phyloP scores from a whole-genome alignment of 768 basidiomycete species.

The Pholiota conissans region DNA sequence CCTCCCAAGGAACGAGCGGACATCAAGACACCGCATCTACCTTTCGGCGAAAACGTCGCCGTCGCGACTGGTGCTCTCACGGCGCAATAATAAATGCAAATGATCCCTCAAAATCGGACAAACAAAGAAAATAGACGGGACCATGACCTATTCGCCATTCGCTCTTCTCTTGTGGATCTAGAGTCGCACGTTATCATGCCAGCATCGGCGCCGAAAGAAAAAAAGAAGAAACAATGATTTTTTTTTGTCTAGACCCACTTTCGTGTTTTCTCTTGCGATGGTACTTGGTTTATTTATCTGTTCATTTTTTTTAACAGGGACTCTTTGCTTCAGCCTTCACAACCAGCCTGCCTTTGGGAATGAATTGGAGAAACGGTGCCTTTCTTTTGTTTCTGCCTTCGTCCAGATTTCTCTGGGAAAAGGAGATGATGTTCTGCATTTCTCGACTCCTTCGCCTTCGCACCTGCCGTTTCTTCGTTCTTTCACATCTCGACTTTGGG shows the following conservation, averaged over 20 bases:
- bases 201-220: neutral
- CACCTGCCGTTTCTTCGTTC: neutral
- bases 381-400: neutral
- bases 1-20: conserved; percentile 41
- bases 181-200: neutral
- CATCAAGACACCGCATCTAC: conserved; percentile 59
- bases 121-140: neutral
- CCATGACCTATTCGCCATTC: neutral
- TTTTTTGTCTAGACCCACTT: conserved; percentile 8
- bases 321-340: conserved; percentile 15
- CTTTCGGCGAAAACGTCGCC: conserved; percentile 61
- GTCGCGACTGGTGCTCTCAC: conserved; percentile 47
- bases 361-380: conserved; percentile 3
- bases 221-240: too few relatives aligned
- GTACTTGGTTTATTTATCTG: conserved; percentile 45
- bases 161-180: conserved; percentile 2
- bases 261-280: conserved; percentile 27
- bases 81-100: conserved; percentile 32
- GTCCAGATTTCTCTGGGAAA: neutral
- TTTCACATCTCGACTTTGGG: conserved; percentile 9
- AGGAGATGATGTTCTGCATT: neutral
- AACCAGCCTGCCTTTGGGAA: conserved; percentile 12
- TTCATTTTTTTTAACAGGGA: conserved; percentile 41
- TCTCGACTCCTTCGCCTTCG: neutral
- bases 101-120: conserved; percentile 1